Conservation (phyloP, 768 basidiomycete species). For the Pholiota microspora region DNA sequence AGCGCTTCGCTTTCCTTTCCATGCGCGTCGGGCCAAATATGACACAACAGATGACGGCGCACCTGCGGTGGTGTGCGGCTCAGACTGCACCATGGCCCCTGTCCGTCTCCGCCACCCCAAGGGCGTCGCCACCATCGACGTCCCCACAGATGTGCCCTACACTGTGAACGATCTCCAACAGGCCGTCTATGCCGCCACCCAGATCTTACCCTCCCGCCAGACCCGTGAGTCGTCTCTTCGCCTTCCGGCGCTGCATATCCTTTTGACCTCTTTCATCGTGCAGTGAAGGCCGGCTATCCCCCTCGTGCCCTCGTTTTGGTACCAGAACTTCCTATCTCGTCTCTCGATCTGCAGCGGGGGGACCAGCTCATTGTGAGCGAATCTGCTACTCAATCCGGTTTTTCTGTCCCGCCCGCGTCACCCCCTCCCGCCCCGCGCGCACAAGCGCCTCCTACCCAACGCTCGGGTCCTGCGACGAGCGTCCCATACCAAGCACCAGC, state of each 20-base stretch:
- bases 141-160: conserved; percentile 52
- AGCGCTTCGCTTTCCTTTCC: background rate
- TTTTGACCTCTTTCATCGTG: background rate
- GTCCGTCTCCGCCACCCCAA: conserved; percentile 83
- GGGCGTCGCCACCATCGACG: conserved; percentile 75
- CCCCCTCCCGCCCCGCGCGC: conserved; percentile 1
- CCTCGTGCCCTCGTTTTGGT: conserved; percentile 69
- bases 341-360: conserved; percentile 72
- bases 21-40: conserved; percentile 9
- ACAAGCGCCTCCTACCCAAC: conserved; percentile 6
- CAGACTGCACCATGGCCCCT: conserved; percentile 51
- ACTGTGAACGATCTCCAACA: conserved; percentile 78
- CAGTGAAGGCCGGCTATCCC: conserved; percentile 88
- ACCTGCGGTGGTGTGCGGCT: background rate
- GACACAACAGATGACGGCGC: conserved; percentile 20
- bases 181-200: conserved; percentile 60
- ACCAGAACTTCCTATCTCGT: conserved; percentile 71
- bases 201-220: conserved; percentile 76
- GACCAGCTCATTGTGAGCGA: conserved; percentile 86
- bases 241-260: background rate
- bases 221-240: conserved; percentile 51
- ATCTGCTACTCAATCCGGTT: conserved; percentile 18
- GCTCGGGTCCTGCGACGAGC: background rate
- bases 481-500: conserved; percentile 14
- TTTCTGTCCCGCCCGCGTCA: background rate